Base-by-base conservation (phyloP, 2,329 filamentous ascomycete species). In the Cercospora janseana region DNA sequence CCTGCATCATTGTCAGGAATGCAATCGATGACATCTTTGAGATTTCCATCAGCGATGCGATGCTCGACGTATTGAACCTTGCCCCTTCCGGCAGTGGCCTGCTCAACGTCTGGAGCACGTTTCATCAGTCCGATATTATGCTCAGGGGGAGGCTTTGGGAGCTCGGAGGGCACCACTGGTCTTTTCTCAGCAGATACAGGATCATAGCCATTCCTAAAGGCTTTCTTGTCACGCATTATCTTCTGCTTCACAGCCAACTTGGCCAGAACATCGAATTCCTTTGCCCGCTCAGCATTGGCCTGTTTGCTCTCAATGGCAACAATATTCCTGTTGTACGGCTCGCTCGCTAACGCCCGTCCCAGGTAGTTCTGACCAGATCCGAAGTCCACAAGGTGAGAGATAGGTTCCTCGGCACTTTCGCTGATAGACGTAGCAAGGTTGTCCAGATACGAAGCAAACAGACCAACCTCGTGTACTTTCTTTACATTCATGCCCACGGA, bases 311-410 rank as follows among this genome's bases (percentile, higher is more conserved):
- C 93, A 26, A 98, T 89, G 1, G 92, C 93, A 47, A 97, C 83
- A 34, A 97, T 86, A 58, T 90, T 82, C 62, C 85, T 83, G 63
- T 91, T 88, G 71, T 95, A 95, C 0, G 91, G 90, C 46, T 84
- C 78, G 55, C 86, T 89, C 10, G 92, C 92, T 51, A 98, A 75
- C 1, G 88, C 87, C 37, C 93, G 80, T 1, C 93, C 92, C 3
- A 98, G 82, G 64, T 98, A 98, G 65, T 96, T 97, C 68, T 97
- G 92, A 0, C 93, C 93, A 46, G 90, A 95, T 21, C 93, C 93
- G 69, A 97, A 95, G 70, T 98, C 93, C 41, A 97, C 85, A 51
- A 95, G 83, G 71, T 97, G 91, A 0, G 89, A 88, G 53, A 96
- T 83, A 6, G 56, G 40, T 49, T 70, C 60, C 47, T 67, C 65